Percentiles rank a stretch among this genome's conserved stretches.
These are phyloP conservation scores for Spizellomyces sp. DNA, from an alignment of 192 early-diverging fungal genomes.

Conservation along the genomic window DNA sequence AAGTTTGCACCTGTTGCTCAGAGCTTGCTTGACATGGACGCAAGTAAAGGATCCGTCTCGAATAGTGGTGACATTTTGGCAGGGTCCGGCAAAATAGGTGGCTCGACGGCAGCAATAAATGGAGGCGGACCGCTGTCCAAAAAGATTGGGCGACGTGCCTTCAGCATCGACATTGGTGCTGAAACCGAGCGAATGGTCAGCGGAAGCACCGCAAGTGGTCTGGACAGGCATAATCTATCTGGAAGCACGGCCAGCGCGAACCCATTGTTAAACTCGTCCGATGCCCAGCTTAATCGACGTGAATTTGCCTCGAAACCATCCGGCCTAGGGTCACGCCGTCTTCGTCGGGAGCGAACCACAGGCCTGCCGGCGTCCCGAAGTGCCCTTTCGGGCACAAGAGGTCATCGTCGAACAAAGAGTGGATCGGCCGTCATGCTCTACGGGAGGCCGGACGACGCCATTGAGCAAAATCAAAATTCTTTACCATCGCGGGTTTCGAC, in stretches of 20 bases:
- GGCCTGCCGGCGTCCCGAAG: not conserved
- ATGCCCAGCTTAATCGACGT: not conserved
- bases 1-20: slow-evolving; percentile 18
- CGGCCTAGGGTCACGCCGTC: not conserved
- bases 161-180: not conserved
- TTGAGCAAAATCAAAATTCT: not conserved
- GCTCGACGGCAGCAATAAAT: not conserved
- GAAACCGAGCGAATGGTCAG: not conserved
- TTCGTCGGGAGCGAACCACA: not conserved
- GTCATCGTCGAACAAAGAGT: slow-evolving; percentile 26
- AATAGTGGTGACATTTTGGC: not conserved
- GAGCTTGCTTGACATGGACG: slow-evolving; percentile 10
- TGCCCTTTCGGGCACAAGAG: not conserved
- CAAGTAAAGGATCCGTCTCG: not conserved
- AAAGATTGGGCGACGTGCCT: not conserved
- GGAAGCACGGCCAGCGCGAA: not conserved
- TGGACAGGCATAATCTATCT: not conserved
- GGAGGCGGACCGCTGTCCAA: not conserved
- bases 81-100: not conserved
- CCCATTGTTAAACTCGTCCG: no score
- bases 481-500: slow-evolving; percentile 11
- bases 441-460: not conserved
- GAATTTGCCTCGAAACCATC: not conserved
- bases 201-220: not conserved
- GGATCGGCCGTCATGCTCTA: slow-evolving; percentile 18